Evolutionary conservation across 2,329 filamentous ascomycete genomes (phyloP).

Genomic region (Ceratocystis ficicola): DNA sequence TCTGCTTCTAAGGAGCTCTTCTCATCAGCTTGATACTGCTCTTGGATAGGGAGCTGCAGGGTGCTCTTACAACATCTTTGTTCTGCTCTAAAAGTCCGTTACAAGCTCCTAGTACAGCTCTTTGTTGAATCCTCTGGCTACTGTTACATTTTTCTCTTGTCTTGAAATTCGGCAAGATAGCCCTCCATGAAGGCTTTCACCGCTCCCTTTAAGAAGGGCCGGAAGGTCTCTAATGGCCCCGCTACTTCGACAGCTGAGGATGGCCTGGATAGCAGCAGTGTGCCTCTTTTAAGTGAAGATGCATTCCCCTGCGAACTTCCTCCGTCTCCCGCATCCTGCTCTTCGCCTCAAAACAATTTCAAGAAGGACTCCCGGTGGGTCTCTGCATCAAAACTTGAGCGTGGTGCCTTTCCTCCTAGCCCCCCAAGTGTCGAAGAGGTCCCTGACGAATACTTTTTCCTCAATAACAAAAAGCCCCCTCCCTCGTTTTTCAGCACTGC

Average conservation of each 20-base stretch:
- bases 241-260: not conserved
- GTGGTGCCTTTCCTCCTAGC: not conserved
- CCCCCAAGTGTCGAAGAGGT: constrained; percentile 15
- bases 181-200: constrained; percentile 21
- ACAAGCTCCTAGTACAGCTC: not conserved
- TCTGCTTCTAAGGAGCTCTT: not conserved
- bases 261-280: constrained; percentile 12
- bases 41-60: not conserved
- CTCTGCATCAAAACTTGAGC: constrained; percentile 2
- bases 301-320: not conserved
- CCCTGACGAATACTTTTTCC: constrained; percentile 15
- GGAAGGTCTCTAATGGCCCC: constrained; percentile 10
- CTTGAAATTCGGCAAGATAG: not conserved
- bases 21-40: not conserved
- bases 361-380: constrained; percentile 11
- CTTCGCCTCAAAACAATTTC: not conserved
- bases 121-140: not conserved
- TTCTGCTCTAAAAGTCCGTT: not conserved
- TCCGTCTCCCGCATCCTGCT: constrained; percentile 1
- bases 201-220: constrained; percentile 21
- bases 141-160: not conserved
- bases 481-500: constrained; percentile 14
- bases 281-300: constrained; percentile 12
- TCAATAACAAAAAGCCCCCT: constrained; percentile 14
- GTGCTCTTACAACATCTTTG: not conserved